Percentiles rank a stretch among this genome's conserved stretches.
phyloP scores from a whole-genome alignment of 208 protist genomes.

The Strigomonas oncopelti region DNA sequence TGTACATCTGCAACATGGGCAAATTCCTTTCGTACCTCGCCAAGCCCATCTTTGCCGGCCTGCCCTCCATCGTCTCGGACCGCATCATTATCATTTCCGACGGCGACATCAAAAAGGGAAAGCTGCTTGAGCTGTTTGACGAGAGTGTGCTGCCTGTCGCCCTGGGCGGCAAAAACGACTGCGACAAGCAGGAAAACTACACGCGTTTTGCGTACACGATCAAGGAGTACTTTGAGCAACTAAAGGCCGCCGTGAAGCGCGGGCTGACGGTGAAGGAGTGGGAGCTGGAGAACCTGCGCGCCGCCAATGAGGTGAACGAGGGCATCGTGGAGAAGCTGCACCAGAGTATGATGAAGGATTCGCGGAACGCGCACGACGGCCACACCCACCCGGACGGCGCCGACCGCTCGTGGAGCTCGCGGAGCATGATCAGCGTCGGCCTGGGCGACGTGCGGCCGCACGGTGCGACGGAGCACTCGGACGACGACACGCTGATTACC shows the following conservation, averaged over 20 bases:
- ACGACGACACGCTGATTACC: conserved; percentile 26
- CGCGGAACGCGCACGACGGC: background rate
- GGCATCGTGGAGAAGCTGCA: conserved; percentile 21
- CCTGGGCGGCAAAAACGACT: conserved; percentile 67
- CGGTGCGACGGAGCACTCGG: conserved; percentile 13
- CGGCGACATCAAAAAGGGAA: conserved; percentile 45
- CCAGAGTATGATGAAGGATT: conserved; percentile 18
- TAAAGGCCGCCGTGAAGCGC: conserved; percentile 39
- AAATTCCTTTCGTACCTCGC: conserved; percentile 40
- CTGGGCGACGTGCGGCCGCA: background rate
- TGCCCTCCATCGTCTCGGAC: conserved; percentile 65
- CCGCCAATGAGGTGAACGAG: background rate
- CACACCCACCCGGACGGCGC: background rate
- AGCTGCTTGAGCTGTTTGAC: conserved; percentile 59
- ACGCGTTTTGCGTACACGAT: conserved; percentile 34
- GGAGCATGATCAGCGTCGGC: background rate
- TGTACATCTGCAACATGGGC: conserved; percentile 81
- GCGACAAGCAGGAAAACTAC: conserved; percentile 54
- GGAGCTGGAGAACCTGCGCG: conserved; percentile 54
- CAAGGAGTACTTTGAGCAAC: conserved; percentile 40
- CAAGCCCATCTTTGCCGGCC: conserved; percentile 65
- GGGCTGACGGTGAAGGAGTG: conserved; percentile 71
- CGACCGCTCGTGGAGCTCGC: background rate
- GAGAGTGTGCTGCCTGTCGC: conserved; percentile 46
- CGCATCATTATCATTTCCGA: conserved; percentile 65